Evolutionary conservation across 495 filamentous ascomycete species (phyloP), one percentile per base, ranked within the genome.

Genomic region (Neurospora terricola): DNA sequence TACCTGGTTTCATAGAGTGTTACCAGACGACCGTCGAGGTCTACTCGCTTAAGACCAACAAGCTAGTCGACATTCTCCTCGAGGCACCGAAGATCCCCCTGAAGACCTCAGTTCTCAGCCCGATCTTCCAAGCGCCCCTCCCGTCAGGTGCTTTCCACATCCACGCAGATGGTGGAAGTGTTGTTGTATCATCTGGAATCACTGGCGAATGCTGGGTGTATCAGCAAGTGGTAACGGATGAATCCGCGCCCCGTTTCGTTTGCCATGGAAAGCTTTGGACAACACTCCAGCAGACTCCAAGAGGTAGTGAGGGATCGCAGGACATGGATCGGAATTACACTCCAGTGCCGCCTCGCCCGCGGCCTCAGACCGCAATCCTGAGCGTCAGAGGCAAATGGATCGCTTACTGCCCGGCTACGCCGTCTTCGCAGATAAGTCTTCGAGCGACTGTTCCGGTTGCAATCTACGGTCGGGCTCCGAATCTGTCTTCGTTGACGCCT

Each of bases 141-240:
- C 91, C 92, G 4, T 84, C 87, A 27, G 93, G 92, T 18, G 90
- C 91, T 38, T 85, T 96, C 74, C 89, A 87, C 45, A 82, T 97
- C 36, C 88, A 89, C 76, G 88, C 89, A 3, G 88, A 90, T 71
- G 88, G 87, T 12, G 90, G 87, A 18, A 91, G 87, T 77, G 71
- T 96, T 38, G 83, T 92, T 14, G 82, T 97, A 23, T 88, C 91
- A 30, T 97, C 94, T 70, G 93, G 94, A 12, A 84, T 85, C 18
- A 97, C 92, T 69, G 94, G 94, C 11, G 94, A 97, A 80, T 90
- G 94, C 9, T 96, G 90, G 85, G 85, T 96, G 11, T 97, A 92
- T 72, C 83, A 82, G 30, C 83, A 87, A 75, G 72, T 74, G 1
- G 54, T 72, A 38, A 73, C 76, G 38, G 76, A 78, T 76, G 82